phyloP scores from a whole-genome alignment of 768 basidiomycete genomes.

The Mycena olivaceomarginata region DNA sequence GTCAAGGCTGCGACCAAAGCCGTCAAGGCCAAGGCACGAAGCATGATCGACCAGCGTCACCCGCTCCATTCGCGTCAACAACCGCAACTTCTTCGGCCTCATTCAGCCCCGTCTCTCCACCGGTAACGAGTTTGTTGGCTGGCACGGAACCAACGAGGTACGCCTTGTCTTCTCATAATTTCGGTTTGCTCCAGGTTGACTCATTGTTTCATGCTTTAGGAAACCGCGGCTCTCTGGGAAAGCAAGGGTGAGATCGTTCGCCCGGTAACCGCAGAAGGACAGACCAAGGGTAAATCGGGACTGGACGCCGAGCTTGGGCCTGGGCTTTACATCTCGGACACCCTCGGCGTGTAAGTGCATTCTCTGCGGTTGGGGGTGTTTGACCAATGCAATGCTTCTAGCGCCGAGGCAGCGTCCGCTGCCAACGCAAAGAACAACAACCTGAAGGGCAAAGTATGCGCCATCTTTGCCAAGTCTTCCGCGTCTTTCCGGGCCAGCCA shows the following conservation, averaged over 20 bases:
- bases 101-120: conserved; percentile 4
- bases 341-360: conserved; percentile 9
- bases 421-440: too few relatives aligned
- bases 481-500: too few relatives aligned
- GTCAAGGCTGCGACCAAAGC: background rate
- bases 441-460: too few relatives aligned
- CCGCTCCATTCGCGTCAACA: background rate
- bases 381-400: too few relatives aligned
- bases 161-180: too few relatives aligned
- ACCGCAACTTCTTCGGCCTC: conserved; percentile 4
- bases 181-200: too few relatives aligned
- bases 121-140: conserved; percentile 26
- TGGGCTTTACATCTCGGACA: conserved; percentile 15
- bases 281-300: background rate
- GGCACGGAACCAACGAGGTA: conserved; percentile 26
- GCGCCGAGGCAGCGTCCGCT: too few relatives aligned
- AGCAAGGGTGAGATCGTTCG: background rate
- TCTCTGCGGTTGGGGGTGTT: too few relatives aligned
- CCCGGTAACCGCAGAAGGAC: too few relatives aligned
- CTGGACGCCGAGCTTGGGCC: conserved; percentile 13
- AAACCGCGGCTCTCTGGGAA: conserved; percentile 2
- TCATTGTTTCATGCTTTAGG: too few relatives aligned
- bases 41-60: background rate
- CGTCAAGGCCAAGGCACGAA: background rate
- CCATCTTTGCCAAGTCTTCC: too few relatives aligned